phyloP scores from a whole-genome alignment of 2,329 filamentous ascomycete genomes.

The Annulohypoxylon truncatum region DNA sequence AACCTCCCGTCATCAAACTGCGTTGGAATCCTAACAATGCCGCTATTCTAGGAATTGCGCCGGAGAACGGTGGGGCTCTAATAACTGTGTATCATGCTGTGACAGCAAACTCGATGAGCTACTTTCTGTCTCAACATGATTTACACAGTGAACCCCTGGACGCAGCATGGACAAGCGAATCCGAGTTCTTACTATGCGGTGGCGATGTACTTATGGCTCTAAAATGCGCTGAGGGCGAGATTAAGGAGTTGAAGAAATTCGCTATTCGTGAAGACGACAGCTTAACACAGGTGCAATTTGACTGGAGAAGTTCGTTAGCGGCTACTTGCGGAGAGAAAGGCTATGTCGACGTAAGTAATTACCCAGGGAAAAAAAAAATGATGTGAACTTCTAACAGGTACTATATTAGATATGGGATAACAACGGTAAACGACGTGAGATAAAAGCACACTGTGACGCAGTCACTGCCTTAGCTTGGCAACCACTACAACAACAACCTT shows the following conservation, averaged over 20 bases:
- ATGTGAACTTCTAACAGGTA: conserved; percentile 23
- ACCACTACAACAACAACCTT: conserved; percentile 57
- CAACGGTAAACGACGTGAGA: conserved; percentile 64
- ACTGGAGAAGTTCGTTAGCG: conserved; percentile 63
- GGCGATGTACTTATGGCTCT: conserved; percentile 65
- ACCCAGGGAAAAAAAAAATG: neutral
- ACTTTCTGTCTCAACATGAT: conserved; percentile 62
- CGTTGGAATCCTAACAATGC: conserved; percentile 69
- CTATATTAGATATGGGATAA: conserved; percentile 65
- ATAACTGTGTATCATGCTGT: conserved; percentile 66
- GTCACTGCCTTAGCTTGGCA: conserved; percentile 72
- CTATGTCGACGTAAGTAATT: conserved; percentile 66
- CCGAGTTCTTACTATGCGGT: conserved; percentile 69
- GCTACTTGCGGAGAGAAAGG: conserved; percentile 72
- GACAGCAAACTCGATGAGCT: conserved; percentile 59
- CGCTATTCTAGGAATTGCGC: conserved; percentile 68
- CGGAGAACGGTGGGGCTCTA: conserved; percentile 64
- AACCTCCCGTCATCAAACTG: conserved; percentile 71
- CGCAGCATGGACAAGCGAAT: conserved; percentile 69
- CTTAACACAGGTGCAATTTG: conserved; percentile 68
- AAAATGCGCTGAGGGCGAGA: conserved; percentile 58
- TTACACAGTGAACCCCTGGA: conserved; percentile 65
- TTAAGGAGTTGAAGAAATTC: conserved; percentile 61
- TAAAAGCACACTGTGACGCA: conserved; percentile 68
- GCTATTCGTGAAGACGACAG: conserved; percentile 65